Percentiles rank a stretch among this genome's conserved stretches.
phyloP scores from a whole-genome alignment of 768 basidiomycete species.

The Boletus rubroflammeus region DNA sequence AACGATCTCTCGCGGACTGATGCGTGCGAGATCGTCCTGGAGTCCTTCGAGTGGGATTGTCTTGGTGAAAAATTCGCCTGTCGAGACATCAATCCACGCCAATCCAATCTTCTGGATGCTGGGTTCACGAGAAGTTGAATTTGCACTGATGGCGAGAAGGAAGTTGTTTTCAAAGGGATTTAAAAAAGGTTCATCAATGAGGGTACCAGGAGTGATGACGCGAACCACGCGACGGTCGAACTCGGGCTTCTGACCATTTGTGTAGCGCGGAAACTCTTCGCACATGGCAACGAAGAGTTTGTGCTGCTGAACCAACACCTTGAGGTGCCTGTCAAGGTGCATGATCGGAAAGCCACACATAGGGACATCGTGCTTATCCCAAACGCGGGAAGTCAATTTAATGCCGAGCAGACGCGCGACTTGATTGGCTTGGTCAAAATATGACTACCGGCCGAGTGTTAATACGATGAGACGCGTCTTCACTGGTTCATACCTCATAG shows the following conservation, averaged over 20 bases:
- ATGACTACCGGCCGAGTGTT: slow-evolving; percentile 56
- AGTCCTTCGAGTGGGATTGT: slow-evolving; percentile 49
- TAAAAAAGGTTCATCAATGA: slow-evolving; percentile 88
- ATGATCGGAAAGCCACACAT: slow-evolving; percentile 92
- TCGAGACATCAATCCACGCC: slow-evolving; percentile 94
- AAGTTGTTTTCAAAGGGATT: slow-evolving; percentile 88
- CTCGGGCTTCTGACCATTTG: slow-evolving; percentile 48
- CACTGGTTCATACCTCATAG: slow-evolving; percentile 66
- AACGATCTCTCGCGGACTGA: slow-evolving; percentile 80
- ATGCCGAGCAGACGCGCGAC: slow-evolving; percentile 76
- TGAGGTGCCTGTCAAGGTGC: slow-evolving; percentile 85
- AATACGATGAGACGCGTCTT: background rate
- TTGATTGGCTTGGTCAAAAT: slow-evolving; percentile 85
- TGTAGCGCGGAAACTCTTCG: slow-evolving; percentile 74
- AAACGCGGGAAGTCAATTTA: slow-evolving; percentile 74
- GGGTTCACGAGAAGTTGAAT: slow-evolving; percentile 1
- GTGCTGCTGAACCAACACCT: slow-evolving; percentile 77
- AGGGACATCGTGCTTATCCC: slow-evolving; percentile 62
- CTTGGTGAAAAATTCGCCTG: slow-evolving; percentile 89
- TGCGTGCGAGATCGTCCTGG: slow-evolving; percentile 78
- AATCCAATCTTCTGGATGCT: slow-evolving; percentile 48
- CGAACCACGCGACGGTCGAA: slow-evolving; percentile 83
- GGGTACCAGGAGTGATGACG: slow-evolving; percentile 89
- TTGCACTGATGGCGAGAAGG: slow-evolving; percentile 60
- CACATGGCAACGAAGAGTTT: slow-evolving; percentile 88